Evolutionary conservation across 2,329 filamentous ascomycete species (phyloP).

Genomic region (Nemania bipapillata): DNA sequence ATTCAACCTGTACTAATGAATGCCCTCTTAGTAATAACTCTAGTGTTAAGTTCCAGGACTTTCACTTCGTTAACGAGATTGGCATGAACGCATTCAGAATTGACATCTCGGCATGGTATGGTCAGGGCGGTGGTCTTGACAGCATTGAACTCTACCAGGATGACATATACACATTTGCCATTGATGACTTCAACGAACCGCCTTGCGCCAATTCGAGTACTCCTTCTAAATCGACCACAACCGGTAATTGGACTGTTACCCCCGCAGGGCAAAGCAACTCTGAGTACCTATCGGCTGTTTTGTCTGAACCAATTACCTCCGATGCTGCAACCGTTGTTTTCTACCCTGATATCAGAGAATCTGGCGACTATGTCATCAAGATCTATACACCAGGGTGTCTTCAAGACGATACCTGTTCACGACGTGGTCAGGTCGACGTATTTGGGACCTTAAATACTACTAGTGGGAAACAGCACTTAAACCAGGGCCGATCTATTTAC

Average conservation of each 20-base stretch:
- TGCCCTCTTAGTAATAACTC: conserved; percentile 84
- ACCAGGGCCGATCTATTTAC: conserved; percentile 71
- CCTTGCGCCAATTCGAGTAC: conserved; percentile 74
- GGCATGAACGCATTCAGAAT: conserved; percentile 89
- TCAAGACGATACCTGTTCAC: conserved; percentile 78
- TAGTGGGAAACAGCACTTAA: conserved; percentile 55
- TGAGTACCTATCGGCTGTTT: conserved; percentile 77
- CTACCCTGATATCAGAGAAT: conserved; percentile 83
- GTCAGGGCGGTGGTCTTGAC: conserved; percentile 81
- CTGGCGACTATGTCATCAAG: conserved; percentile 90
- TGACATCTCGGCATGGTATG: conserved; percentile 88
- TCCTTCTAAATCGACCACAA: conserved; percentile 73
- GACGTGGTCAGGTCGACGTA: conserved; percentile 83
- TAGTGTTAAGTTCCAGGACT: conserved; percentile 80
- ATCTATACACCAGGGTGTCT: conserved; percentile 92
- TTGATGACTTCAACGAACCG: conserved; percentile 89
- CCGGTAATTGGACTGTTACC: conserved; percentile 78
- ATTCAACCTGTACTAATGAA: conserved; percentile 77
- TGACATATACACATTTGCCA: conserved; percentile 84
- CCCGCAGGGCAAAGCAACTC: conserved; percentile 76
- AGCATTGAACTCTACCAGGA: conserved; percentile 89
- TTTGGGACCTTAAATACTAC: conserved; percentile 73
- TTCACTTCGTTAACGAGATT: conserved; percentile 85
- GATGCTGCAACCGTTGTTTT: conserved; percentile 78
- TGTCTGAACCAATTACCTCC: conserved; percentile 66